Conservation (phyloP, 306 rosid species). For the Quillaja saponaria region DNA sequence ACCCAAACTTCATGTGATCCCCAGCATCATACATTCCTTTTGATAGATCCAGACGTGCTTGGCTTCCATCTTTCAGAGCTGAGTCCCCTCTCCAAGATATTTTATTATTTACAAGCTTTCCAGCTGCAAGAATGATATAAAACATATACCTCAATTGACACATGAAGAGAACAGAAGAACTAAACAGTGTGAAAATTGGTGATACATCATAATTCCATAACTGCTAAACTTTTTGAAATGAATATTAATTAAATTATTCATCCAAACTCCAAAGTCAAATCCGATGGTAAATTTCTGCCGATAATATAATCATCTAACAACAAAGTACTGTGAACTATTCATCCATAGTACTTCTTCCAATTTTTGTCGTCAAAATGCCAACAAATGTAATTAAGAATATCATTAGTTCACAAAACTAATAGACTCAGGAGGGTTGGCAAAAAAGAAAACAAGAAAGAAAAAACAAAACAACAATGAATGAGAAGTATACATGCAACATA, state of each 20-base stretch:
- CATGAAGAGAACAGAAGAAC: not conserved
- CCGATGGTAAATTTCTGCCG: not conserved
- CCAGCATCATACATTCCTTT: slow-evolving; percentile 98
- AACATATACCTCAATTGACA: slow-evolving; percentile 13
- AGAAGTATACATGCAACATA: no score
- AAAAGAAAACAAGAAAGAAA: no score
- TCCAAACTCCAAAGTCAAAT: not conserved
- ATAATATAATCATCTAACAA: not conserved
- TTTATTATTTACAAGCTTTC: slow-evolving; percentile 59
- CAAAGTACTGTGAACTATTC: not conserved
- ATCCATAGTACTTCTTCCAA: not conserved
- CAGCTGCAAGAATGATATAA: slow-evolving; percentile 57
- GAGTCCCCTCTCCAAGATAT: slow-evolving; percentile 97
- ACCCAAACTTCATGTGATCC: slow-evolving; percentile 91
- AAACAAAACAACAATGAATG: no score
- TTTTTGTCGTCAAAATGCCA: not conserved
- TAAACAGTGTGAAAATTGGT: not conserved
- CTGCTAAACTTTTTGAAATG: slow-evolving; percentile 2
- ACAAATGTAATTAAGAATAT: not conserved
- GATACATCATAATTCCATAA: not conserved
- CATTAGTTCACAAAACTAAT: not conserved
- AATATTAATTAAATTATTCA: not conserved
- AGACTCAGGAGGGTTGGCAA: no score
- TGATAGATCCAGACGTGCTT: slow-evolving; percentile 64
- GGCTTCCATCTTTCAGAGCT: slow-evolving; percentile 71